Base-by-base conservation (phyloP, 805 yeast genomes). In the Tetrapisispora iriomotensis region DNA sequence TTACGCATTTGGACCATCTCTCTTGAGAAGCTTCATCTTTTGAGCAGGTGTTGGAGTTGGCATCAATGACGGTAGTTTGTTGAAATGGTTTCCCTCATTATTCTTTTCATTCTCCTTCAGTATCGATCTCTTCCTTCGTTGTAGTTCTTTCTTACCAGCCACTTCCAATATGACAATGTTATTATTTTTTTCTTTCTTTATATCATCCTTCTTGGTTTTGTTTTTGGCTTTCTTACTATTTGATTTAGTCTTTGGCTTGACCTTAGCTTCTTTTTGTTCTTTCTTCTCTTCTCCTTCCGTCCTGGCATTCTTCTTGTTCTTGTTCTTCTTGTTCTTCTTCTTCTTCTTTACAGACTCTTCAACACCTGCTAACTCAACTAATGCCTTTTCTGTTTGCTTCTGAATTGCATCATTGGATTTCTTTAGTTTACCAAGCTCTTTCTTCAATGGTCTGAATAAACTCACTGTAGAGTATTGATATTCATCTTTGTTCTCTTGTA, bases 161-260 rank as follows among this genome's bases (percentile, higher is more conserved):
- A 54, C 60, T 29, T 56, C 62, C 15, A 58, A 40, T 2, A 58
- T 55, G 3, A 56, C 61, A 8, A 53, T 44, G 32, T 56, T 56
- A 14, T 53, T 49, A 34, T 52, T 53, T 17, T 26, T 33, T 13
- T 23, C 27, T 22, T 12, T 20, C 17, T n/a, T 27, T 10, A 14
- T 36, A 20, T 39, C 35, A 14, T 39, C 44, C 15, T 21, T 32
- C 28, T 34, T 42, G 19, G 36, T 17, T 31, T 39, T 38, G 35
- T 36, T 34, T 27, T 21, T 40, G 31, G 24, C 13, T 21, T 25
- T 41, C 29, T 29, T 37, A 9, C 20, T 27, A 9, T 34, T 39
- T 29, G 39, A 42, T 36, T 38, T 41, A 5, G 36, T 13, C 10
- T 44, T 45, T n/a, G 38, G 18, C 8, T 36, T 38, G 2, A 23